Evolutionary conservation across 257 asterid genomes (phyloP).

Genomic region (Salvia splendens): DNA sequence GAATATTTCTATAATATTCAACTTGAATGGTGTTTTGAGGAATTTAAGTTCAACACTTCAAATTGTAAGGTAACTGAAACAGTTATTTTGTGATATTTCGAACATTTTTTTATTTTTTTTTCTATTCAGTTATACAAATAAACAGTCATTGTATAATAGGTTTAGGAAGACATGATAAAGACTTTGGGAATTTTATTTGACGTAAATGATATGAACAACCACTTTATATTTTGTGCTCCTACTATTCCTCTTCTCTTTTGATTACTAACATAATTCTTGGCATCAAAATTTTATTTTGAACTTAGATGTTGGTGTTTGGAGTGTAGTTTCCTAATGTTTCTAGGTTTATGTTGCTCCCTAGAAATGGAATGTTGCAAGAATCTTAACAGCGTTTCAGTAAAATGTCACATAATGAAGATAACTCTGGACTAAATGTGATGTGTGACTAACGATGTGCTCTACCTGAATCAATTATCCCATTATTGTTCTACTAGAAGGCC

Average conservation of each 20-base stretch:
- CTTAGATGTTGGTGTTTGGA: not conserved
- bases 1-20: not conserved
- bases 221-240: not conserved
- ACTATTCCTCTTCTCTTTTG: not conserved
- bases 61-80: not conserved
- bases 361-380: not conserved
- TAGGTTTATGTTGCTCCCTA: not conserved
- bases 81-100: not conserved
- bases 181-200: not conserved
- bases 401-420: not conserved
- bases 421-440: constrained; percentile 9
- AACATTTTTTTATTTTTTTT: not conserved
- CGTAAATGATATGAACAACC: not conserved
- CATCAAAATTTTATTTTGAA: not conserved
- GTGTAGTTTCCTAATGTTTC: not conserved
- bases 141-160: constrained; percentile 1
- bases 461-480: not conserved
- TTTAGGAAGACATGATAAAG: not conserved
- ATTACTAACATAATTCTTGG: not conserved
- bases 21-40: not conserved
- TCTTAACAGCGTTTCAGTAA: not conserved
- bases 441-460: not conserved
- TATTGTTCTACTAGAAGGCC: not conserved
- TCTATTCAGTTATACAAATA: not conserved
- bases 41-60: not conserved